These are phyloP conservation scores for Colletotrichum sp. DNA, from an alignment of 2,329 filamentous ascomycete genomes.

Conservation along the genomic window DNA sequence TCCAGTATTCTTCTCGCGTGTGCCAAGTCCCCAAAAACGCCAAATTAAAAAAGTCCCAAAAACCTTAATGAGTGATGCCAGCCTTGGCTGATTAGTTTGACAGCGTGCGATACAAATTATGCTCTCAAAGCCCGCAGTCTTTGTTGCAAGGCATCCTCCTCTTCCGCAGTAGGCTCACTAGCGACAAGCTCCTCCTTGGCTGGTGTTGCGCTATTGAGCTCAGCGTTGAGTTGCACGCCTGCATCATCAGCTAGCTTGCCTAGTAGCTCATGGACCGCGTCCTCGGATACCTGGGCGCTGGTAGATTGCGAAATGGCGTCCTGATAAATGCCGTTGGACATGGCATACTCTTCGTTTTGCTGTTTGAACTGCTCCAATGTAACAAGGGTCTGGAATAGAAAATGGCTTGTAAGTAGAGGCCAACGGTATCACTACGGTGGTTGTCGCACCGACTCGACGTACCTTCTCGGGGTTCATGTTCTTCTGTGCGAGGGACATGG, in stretches of 20 bases:
- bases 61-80: conserved; percentile 3
- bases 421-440: not conserved
- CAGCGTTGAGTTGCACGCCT: conserved; percentile 80
- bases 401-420: not conserved
- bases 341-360: conserved; percentile 69
- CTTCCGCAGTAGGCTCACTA: conserved; percentile 74
- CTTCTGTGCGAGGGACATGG: conserved; percentile 63
- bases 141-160: conserved; percentile 77
- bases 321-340: conserved; percentile 79
- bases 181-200: conserved; percentile 64
- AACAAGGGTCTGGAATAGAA: conserved; percentile 53
- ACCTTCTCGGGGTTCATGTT: conserved; percentile 65
- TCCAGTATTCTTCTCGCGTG: not conserved
- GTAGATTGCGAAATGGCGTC: conserved; percentile 84
- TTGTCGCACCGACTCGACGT: conserved; percentile 4
- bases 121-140: conserved; percentile 61
- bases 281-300: conserved; percentile 73
- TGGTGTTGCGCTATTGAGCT: conserved; percentile 66
- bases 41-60: not conserved
- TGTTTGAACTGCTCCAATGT: conserved; percentile 66
- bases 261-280: conserved; percentile 86
- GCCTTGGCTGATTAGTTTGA: not conserved
- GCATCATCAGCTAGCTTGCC: conserved; percentile 88
- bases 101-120: conserved; percentile 27
- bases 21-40: conserved; percentile 1